A percentile compares a stretch with the other conserved stretches of the same genome.
Conservation (phyloP, 1,139 yeast species). For the Taphrina sp. region DNA sequence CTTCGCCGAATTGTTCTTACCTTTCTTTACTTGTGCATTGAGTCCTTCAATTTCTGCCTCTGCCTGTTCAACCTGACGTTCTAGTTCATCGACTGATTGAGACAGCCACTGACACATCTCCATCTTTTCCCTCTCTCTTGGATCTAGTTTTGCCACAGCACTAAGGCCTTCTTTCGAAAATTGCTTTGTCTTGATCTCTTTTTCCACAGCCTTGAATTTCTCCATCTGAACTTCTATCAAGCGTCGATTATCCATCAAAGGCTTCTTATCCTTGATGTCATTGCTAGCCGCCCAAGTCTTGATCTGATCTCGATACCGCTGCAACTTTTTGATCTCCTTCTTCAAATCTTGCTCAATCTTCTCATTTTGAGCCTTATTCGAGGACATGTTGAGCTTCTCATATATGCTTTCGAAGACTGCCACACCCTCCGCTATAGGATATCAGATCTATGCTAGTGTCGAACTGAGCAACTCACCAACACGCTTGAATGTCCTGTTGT, state of each 20-base stretch:
- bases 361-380: constrained; percentile 86
- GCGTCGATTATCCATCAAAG: constrained; percentile 73
- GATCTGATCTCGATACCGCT: constrained; percentile 90
- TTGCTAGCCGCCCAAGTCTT: constrained; percentile 93
- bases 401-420: constrained; percentile 81
- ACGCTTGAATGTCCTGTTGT: constrained; percentile 26
- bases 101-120: constrained; percentile 73
- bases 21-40: constrained; percentile 54
- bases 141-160: constrained; percentile 64
- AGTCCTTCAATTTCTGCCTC: constrained; percentile 74
- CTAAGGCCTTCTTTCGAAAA: constrained; percentile 92
- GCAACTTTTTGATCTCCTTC: constrained; percentile 92
- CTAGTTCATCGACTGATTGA: constrained; percentile 75
- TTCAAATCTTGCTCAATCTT: constrained; percentile 87
- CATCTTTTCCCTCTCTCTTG: constrained; percentile 73
- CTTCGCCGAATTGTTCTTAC: constrained; percentile 58
- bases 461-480: constrained; percentile 31
- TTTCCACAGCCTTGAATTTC: constrained; percentile 90
- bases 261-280: constrained; percentile 86
- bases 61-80: constrained; percentile 72
- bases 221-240: constrained; percentile 94
- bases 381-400: constrained; percentile 78
- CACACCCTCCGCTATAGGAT: constrained; percentile 53
- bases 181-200: constrained; percentile 91
- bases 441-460: constrained; percentile 1